Conservation (phyloP, 371 early-diverging fungal species). For the Mucor ambiguus region DNA sequence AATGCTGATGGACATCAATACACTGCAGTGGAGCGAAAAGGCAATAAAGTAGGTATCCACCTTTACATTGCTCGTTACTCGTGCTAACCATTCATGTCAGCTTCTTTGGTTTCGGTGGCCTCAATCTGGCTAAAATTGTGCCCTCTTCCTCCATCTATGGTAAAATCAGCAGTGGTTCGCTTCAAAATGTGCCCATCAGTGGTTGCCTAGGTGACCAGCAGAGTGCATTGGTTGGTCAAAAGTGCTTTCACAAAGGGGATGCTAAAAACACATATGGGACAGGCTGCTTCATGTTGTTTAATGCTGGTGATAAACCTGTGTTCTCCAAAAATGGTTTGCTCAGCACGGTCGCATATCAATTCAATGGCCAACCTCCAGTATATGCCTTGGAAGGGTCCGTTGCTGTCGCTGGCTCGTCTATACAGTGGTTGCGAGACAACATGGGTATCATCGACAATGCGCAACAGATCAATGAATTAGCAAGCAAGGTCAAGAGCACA, state of each 20-base stretch:
- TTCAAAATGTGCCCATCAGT: constrained; percentile 72
- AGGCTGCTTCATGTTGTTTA: constrained; percentile 96
- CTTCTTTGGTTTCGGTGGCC: constrained; percentile 38
- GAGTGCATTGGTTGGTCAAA: constrained; percentile 95
- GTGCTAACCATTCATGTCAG: constrained; percentile 41
- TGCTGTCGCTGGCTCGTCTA: constrained; percentile 91
- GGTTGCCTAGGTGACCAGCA: constrained; percentile 97
- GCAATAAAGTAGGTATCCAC: constrained; percentile 56
- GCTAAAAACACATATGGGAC: constrained; percentile 97
- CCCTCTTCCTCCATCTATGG: constrained; percentile 88
- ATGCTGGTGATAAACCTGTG: constrained; percentile 82
- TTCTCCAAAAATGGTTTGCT: constrained; percentile 84
- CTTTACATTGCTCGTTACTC: neutral
- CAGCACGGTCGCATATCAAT: constrained; percentile 92
- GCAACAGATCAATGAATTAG: constrained; percentile 65
- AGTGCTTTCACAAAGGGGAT: constrained; percentile 69
- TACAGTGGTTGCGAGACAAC: constrained; percentile 93
- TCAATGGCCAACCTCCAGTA: constrained; percentile 70
- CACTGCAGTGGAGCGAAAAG: constrained; percentile 81
- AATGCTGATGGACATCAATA: constrained; percentile 90
- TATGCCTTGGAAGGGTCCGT: constrained; percentile 97
- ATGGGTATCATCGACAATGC: constrained; percentile 75
- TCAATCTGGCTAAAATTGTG: constrained; percentile 76
- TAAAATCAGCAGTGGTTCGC: constrained; percentile 56
- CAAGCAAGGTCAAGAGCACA: constrained; percentile 66